Evolutionary conservation across 768 basidiomycete genomes (phyloP).

Genomic region (Trichaptum fuscoviolaceum): DNA sequence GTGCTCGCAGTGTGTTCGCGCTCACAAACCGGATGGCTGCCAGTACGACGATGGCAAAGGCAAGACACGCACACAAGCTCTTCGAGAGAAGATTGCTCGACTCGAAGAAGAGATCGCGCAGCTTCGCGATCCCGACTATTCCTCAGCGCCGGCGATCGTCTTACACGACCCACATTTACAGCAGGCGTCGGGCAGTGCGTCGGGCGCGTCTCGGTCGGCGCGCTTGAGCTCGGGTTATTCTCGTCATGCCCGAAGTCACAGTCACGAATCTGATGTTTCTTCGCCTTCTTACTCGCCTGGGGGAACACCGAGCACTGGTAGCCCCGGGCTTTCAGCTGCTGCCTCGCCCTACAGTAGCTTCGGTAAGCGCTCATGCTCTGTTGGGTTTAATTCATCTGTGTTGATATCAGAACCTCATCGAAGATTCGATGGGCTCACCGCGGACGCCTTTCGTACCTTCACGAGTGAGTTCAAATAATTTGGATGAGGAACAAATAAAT

Average conservation of each 20-base stretch:
- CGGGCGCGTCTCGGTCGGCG: background rate
- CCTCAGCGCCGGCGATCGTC: constrained; percentile 54
- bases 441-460: background rate
- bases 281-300: constrained; percentile 47
- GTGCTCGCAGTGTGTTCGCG: constrained; percentile 72
- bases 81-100: constrained; percentile 70
- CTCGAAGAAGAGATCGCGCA: constrained; percentile 69
- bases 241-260: background rate
- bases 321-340: background rate
- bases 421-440: background rate
- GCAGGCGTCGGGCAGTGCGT: background rate
- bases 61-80: constrained; percentile 73
- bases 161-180: constrained; percentile 62
- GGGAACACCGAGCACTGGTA: background rate
- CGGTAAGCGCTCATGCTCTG: background rate
- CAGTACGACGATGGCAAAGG: constrained; percentile 84
- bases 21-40: constrained; percentile 70
- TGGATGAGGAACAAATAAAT: background rate
- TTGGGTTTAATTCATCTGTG: background rate
- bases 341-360: background rate
- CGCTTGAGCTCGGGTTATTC: background rate
- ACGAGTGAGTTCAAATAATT: background rate
- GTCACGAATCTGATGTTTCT: constrained; percentile 25
- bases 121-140: constrained; percentile 70
- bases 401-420: background rate